Evolutionary conservation across 169 alveolate species (phyloP).

Genomic region (Plasmodium knowlesi): DNA sequence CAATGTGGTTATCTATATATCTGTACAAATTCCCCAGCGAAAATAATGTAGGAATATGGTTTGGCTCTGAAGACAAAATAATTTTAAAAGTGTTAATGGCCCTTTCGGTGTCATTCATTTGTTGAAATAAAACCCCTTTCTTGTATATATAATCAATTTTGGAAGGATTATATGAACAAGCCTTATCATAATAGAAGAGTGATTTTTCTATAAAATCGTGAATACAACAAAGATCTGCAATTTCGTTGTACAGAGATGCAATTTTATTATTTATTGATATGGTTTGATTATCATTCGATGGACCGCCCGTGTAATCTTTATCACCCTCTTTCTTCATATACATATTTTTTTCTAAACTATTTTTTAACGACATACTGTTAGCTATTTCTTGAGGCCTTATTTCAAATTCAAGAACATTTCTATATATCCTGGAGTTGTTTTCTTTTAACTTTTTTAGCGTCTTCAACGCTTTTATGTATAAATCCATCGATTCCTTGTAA

Average conservation of each 20-base stretch:
- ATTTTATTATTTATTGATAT: slow-evolving; percentile 50
- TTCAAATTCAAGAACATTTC: slow-evolving; percentile 60
- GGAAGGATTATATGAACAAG: slow-evolving; percentile 64
- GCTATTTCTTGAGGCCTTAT: slow-evolving; percentile 42
- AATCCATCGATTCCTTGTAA: slow-evolving; percentile 38
- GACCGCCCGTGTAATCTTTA: neutral
- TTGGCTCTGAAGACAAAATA: slow-evolving; percentile 21
- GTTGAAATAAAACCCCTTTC: slow-evolving; percentile 73
- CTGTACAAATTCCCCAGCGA: slow-evolving; percentile 66
- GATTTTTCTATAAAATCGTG: slow-evolving; percentile 72
- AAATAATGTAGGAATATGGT: slow-evolving; percentile 65
- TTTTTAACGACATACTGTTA: neutral
- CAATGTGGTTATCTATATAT: slow-evolving; percentile 57
- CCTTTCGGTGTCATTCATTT: slow-evolving; percentile 59
- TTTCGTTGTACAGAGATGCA: slow-evolving; percentile 71
- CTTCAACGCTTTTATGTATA: slow-evolving; percentile 48
- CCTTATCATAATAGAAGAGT: slow-evolving; percentile 59
- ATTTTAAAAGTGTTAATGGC: slow-evolving; percentile 57
- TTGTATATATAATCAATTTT: slow-evolving; percentile 68
- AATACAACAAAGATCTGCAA: slow-evolving; percentile 62
- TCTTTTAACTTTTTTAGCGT: slow-evolving; percentile 49
- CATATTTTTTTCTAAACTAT: neutral
- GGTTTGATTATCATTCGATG: neutral
- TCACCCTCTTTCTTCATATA: neutral
- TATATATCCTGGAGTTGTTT: slow-evolving; percentile 34